A percentile compares a stretch with the other conserved stretches of the same genome.
These are phyloP conservation scores for Cicer pinnatifidum DNA, from an alignment of 306 rosid species.

Conservation along the genomic window DNA sequence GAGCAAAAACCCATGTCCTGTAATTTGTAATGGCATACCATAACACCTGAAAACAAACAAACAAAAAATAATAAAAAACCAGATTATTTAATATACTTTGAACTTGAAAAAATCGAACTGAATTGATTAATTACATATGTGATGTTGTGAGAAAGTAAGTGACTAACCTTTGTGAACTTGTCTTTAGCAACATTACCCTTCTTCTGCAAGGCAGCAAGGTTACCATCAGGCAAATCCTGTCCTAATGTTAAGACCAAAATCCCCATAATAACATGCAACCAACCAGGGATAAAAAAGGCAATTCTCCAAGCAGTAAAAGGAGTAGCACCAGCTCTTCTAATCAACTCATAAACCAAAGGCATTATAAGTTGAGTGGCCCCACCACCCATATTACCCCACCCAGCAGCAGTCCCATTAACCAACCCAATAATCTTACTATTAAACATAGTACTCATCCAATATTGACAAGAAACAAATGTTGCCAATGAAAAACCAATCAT, in stretches of 20 bases:
- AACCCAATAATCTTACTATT: constrained; percentile 81
- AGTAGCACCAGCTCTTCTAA: constrained; percentile 59
- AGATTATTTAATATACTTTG: not conserved
- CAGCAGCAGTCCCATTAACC: constrained; percentile 86
- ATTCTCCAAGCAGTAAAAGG: constrained; percentile 86
- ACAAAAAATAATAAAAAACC: not conserved
- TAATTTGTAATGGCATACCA: constrained; percentile 89
- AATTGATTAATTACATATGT: not conserved
- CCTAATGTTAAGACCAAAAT: constrained; percentile 74
- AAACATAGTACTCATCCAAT: constrained; percentile 97
- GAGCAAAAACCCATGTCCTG: constrained; percentile 85
- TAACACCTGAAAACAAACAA: constrained; percentile 55
- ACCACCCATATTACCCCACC: constrained; percentile 99
- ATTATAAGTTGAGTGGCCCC: constrained; percentile 91
- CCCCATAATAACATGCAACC: constrained; percentile 71
- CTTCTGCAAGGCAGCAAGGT: constrained; percentile 74
- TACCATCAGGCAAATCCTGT: constrained; percentile 91
- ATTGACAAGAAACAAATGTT: constrained; percentile 90
- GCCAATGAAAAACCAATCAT: constrained; percentile 90
- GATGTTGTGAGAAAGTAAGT: not conserved
- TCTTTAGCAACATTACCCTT: constrained; percentile 75
- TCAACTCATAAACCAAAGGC: constrained; percentile 73
- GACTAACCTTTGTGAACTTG: constrained; percentile 69
- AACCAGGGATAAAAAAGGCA: constrained; percentile 84
- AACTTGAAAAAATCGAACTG: not conserved